Conservation (phyloP, 2,329 filamentous ascomycete species). For the Trichoderma atrobrunneum region DNA sequence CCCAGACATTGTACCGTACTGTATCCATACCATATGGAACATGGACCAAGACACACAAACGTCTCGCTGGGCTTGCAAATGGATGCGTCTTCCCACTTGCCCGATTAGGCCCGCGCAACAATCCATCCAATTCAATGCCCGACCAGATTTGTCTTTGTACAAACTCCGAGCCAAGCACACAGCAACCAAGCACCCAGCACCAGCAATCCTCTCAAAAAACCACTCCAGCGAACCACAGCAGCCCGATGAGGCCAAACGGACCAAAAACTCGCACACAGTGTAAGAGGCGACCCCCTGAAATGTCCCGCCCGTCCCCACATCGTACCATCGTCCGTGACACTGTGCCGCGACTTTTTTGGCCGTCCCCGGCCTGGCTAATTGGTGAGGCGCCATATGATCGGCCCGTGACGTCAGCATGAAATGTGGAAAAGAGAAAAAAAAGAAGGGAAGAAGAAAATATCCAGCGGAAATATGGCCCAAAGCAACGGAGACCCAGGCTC, state of each 20-base stretch:
- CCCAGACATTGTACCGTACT: background rate
- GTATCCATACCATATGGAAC: background rate
- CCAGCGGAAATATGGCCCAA: background rate
- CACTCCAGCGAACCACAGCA: slow-evolving; percentile 1
- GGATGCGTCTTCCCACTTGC: slow-evolving; percentile 18
- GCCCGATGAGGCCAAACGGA: background rate
- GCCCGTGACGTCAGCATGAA: slow-evolving; percentile 20
- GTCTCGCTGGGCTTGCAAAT: slow-evolving; percentile 7
- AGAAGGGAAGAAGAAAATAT: background rate
- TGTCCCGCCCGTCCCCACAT: slow-evolving; percentile 9
- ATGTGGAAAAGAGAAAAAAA: background rate
- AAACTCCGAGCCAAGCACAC: background rate
- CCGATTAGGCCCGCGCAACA: slow-evolving; percentile 5
- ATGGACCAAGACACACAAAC: background rate
- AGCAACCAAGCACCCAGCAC: background rate
- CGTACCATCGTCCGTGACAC: slow-evolving; percentile 9
- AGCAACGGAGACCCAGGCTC: background rate
- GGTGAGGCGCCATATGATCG: slow-evolving; percentile 19
- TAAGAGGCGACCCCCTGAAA: slow-evolving; percentile 17
- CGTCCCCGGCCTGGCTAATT: slow-evolving; percentile 7
- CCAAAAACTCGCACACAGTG: slow-evolving; percentile 11
- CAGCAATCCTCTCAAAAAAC: background rate
- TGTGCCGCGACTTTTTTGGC: slow-evolving; percentile 15
- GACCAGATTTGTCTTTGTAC: background rate
- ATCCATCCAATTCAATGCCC: background rate